Evolutionary conservation across 768 basidiomycete genomes (phyloP), one percentile per base, ranked within the genome.

Genomic region (Mycena galopus): DNA sequence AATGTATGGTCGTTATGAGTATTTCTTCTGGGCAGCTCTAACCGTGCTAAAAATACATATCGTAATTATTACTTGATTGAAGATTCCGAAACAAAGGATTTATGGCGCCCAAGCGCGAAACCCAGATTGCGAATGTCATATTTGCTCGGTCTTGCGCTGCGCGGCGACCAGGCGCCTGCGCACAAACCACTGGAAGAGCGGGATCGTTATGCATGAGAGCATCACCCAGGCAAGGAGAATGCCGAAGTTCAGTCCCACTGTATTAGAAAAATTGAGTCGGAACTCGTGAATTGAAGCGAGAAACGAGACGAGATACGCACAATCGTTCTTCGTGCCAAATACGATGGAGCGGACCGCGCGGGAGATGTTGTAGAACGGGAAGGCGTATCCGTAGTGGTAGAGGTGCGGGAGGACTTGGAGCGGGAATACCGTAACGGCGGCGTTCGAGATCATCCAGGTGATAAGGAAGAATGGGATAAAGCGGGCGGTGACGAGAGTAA

Each of bases 301-400:
- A 19, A 59, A 63, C 23, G 27, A n/a, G n/a, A n/a, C n/a, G 57
- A 61, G 39, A 50, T 16, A 84, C 89, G 42, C 69, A 92, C 91
- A 78, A 23, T 87, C 81, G 70, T 92, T 91, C 77, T 88, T 89
- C 4, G 92, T 92, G 42, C 86, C 82, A 74, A 94, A 93, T n/a
- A 92, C 78, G 66, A 94, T 84, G 29, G 88, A 84, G 23, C 93
- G 85, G 4, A 89, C 86, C 0, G 91, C 88, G 44, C 83, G 81
- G 17, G 90, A 89, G 32, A 94, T 83, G 75, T 94, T 92, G 78
- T 92, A 94, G 77, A 94, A 93, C 1, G 93, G 93, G 73, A 84
- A 85, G 0, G 88, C 92, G 73, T 90, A 92, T 1, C 92, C 94
- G 70, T 93, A 93, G 58, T 84, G 86, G 80, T 86, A 93, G 68